phyloP scores from a whole-genome alignment of 2,329 filamentous ascomycete genomes.

The Trichoderma sp. region DNA sequence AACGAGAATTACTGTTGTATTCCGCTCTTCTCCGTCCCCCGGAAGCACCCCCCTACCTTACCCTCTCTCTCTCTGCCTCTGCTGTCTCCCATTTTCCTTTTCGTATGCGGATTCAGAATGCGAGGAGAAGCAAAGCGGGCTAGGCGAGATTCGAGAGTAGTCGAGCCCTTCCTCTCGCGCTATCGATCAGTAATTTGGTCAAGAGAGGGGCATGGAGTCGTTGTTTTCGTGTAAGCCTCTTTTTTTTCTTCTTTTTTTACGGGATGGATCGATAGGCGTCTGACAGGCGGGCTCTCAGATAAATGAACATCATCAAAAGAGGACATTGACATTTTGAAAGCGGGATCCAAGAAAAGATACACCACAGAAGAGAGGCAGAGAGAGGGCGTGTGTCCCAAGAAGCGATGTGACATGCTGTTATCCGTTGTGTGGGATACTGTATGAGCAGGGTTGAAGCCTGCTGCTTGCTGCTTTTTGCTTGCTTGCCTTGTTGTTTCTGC shows the following conservation, averaged over 20 bases:
- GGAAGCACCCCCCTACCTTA: background rate
- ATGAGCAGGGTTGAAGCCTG: background rate
- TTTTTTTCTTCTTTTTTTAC: background rate
- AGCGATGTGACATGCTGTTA: slow-evolving; percentile 8
- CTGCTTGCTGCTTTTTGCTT: background rate
- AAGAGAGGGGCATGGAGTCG: background rate
- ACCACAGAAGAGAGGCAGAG: background rate
- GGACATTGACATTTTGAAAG: background rate
- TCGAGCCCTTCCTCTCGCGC: background rate
- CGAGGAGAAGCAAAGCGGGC: background rate
- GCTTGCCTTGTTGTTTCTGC: background rate
- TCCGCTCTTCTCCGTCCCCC: background rate
- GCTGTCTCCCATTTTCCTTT: background rate
- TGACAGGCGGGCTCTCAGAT: slow-evolving; percentile 4
- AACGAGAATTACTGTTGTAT: background rate
- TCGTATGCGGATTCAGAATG: background rate
- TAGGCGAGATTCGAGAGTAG: background rate
- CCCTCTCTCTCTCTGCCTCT: background rate
- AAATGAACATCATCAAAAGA: background rate
- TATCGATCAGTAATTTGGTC: background rate
- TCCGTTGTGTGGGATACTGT: background rate
- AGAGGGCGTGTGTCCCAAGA: slow-evolving; percentile 1
- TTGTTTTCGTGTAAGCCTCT: background rate
- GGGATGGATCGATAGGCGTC: slow-evolving; percentile 19
- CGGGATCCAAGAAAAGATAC: background rate